A percentile compares a stretch with the other conserved stretches of the same genome.
Conservation (phyloP, 129 eudicot genomes). For the Artemisia argyi region DNA sequence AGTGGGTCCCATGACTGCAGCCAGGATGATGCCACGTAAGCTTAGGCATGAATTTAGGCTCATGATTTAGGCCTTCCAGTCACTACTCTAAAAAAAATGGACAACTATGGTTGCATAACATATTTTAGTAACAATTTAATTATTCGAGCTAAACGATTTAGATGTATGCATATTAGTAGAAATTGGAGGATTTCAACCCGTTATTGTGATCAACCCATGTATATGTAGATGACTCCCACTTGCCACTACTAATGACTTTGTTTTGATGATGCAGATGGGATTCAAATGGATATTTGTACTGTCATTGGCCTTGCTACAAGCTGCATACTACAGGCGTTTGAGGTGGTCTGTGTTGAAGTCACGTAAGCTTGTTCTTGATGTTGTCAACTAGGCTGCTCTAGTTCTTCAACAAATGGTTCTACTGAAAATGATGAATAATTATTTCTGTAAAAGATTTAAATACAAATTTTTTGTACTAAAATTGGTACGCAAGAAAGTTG, state of each 20-base stretch:
- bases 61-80: too few species aligned
- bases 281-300: slow-evolving; percentile 91
- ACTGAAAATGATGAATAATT: slow-evolving; percentile 37
- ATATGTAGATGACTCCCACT: neutral
- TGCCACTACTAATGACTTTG: neutral
- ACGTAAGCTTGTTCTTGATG: slow-evolving; percentile 77
- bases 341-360: slow-evolving; percentile 88
- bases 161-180: too few species aligned
- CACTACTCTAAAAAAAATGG: too few species aligned
- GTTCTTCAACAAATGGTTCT: slow-evolving; percentile 19
- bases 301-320: slow-evolving; percentile 84
- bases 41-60: too few species aligned
- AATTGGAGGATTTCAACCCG: too few species aligned
- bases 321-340: slow-evolving; percentile 82
- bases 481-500: slow-evolving; percentile 32
- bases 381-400: slow-evolving; percentile 53
- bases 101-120: too few species aligned
- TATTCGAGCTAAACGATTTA: too few species aligned
- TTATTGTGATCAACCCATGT: neutral
- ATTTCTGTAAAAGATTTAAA: slow-evolving; percentile 40
- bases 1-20: too few species aligned
- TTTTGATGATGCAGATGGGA: slow-evolving; percentile 66
- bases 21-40: too few species aligned
- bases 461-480: slow-evolving; percentile 29
- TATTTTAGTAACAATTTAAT: too few species aligned